Percentiles rank a stretch among this genome's conserved stretches.
These are phyloP conservation scores for Blumeria graminis DNA, from an alignment of 2,329 filamentous ascomycete species.

Conservation along the genomic window DNA sequence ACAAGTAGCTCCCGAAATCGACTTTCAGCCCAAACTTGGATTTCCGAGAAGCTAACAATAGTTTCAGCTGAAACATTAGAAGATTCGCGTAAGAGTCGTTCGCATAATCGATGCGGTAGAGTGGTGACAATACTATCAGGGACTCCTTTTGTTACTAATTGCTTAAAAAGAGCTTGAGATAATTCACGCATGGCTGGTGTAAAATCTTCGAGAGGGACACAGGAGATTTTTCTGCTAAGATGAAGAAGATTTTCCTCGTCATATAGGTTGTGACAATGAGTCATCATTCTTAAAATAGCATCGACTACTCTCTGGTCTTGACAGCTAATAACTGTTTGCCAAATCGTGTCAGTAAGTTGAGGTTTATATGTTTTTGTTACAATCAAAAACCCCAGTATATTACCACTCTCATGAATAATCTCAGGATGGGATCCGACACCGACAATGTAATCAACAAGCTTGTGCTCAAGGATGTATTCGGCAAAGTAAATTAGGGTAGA, in stretches of 20 bases:
- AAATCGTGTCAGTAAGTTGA: slow-evolving; percentile 54
- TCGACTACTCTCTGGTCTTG: slow-evolving; percentile 70
- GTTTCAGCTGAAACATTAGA: slow-evolving; percentile 29
- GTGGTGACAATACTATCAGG: slow-evolving; percentile 16
- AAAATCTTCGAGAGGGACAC: slow-evolving; percentile 37
- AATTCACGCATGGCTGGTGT: slow-evolving; percentile 36
- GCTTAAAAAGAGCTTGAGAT: slow-evolving; percentile 30
- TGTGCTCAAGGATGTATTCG: slow-evolving; percentile 40
- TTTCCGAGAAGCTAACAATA: slow-evolving; percentile 31
- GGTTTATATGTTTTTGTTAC: slow-evolving; percentile 52
- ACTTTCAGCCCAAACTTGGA: slow-evolving; percentile 37
- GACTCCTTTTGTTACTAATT: slow-evolving; percentile 21
- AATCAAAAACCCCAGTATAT: slow-evolving; percentile 69
- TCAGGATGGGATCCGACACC: slow-evolving; percentile 83
- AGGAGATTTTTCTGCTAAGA: slow-evolving; percentile 44
- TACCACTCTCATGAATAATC: slow-evolving; percentile 55
- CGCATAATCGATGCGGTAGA: slow-evolving; percentile 28
- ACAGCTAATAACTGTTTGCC: slow-evolving; percentile 58
- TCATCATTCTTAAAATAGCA: slow-evolving; percentile 46
- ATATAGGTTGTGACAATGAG: slow-evolving; percentile 24
- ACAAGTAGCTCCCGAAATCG: slow-evolving; percentile 36
- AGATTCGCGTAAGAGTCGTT: slow-evolving; percentile 50
- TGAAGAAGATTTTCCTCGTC: slow-evolving; percentile 30
- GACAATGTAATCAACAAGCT: slow-evolving; percentile 65
- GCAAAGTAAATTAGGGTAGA: slow-evolving; percentile 43